Base-by-base conservation (phyloP, 2,329 filamentous ascomycete genomes). In the Acrodontium crateriforme region DNA sequence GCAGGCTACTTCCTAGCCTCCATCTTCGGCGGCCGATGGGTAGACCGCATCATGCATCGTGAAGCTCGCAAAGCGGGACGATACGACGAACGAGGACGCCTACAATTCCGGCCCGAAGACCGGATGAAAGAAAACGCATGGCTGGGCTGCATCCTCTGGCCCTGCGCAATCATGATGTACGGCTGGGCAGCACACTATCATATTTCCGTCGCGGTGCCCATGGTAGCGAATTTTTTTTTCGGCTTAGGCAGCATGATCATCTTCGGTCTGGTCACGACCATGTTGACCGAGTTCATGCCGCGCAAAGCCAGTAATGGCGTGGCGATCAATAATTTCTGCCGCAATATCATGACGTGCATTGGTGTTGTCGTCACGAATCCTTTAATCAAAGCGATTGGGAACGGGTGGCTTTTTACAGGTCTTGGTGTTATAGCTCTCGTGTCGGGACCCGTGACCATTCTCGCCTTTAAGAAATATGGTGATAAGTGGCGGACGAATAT, bases 201-300 rank as follows among this genome's bases (percentile, higher is more conserved):
- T 1, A 55, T 80, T 3, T 46, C 43, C 23, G 36, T 43, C 6
- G 48, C 47, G 1, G 47, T 35, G 2, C 44, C 49, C 1, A 42
- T 54, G 39, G 34, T 53, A 2, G 45, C 47, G 13, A 53, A 54
- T 22, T 54, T 54, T 42, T 52, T 54, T 48, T 89, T 87, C 43
- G 82, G 82, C 10, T 42, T 79, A 3, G 75, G 77, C 2, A 76
- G 69, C 17, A 89, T 91, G 82, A 62, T 89, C 3, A 74, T 84
- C 16, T 84, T 81, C 54, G 67, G 71, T 26, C 67, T 72, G 41
- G 39, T 71, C 0, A 84, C 79, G 0, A 89, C 82, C 0, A 84
- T 89, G 78, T 60, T 89, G 39, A 87, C 81, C 0, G 81, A 89
- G 47, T 84, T 87, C 46, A 76, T 87, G 63, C 78, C 78, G 9